Base-by-base conservation (phyloP, 1,139 yeast species). In the Saccharomyces hybrid region DNA sequence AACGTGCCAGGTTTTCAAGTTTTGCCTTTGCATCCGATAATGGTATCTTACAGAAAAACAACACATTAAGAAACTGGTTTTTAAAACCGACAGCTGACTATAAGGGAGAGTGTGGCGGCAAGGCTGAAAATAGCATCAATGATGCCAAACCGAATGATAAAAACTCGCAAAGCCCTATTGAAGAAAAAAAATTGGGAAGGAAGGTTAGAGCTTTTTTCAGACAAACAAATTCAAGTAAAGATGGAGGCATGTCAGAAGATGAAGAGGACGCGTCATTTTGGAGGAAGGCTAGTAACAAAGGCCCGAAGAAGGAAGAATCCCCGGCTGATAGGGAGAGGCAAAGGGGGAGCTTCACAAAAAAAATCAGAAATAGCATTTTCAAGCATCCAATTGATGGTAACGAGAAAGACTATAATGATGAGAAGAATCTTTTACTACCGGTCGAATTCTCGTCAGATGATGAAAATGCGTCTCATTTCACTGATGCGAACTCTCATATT, bases 1-100 rank as follows among this genome's bases (percentile, higher is more conserved):
- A 38, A 38, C 25, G 44, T 6, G 44, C n/a, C 25, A 38, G 25
- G 13, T 38, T 38, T 38, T 11, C 44, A 3, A 38, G 9, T 6
- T 8, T 14, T 38, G 25, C 44, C 5, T 38, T 38, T 1, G 9
- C 44, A 4, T 38, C 44, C 5, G 44, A 38, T 9, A 16, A 9
- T 11, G n/a, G 23, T 38, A 11, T 20, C 1, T 11, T 38, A 20
- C 44, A 38, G 47, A 38, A 38, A 38, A 38, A 38, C 11, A 38
- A 47, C 41, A 56, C 47, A 47, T 38, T 42, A 31, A 30, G 50
- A 54, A 54, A 41, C 52, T 27, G 30, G 48, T 30, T 47, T 34
- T 32, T 30, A 48, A 26, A 20, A 23, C 41, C 44, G n/a, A 52
- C 49, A 52, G 47, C 20, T 7, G 48, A 44, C 31, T 1, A 8